phyloP scores from a whole-genome alignment of 176 grass and related monocot species.

The Zea luxurians region DNA sequence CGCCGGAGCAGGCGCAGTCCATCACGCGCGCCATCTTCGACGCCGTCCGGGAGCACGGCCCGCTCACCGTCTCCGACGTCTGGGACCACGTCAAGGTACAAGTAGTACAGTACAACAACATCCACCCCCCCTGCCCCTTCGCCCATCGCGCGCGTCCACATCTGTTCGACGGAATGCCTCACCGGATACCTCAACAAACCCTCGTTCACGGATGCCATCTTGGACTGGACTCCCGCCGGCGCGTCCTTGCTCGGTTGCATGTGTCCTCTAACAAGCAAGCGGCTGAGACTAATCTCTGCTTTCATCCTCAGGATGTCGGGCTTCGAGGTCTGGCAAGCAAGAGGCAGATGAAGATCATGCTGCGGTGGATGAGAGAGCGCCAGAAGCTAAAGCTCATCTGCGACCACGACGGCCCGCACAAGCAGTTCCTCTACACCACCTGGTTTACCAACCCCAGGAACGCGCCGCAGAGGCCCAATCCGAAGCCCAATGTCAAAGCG shows the following conservation, averaged over 20 bases:
- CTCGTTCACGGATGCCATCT: too few species aligned
- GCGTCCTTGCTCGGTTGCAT: not conserved
- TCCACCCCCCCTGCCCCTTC: too few species aligned
- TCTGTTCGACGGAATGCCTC: constrained; percentile 35
- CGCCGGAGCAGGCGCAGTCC: constrained; percentile 82
- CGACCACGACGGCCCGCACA: constrained; percentile 78
- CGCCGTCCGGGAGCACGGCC: constrained; percentile 80
- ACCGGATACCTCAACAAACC: not conserved
- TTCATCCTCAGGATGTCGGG: constrained; percentile 53
- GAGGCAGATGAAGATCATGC: constrained; percentile 91
- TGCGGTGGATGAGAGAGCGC: constrained; percentile 92
- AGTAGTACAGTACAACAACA: too few species aligned
- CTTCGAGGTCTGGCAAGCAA: constrained; percentile 74
- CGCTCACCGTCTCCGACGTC: constrained; percentile 81
- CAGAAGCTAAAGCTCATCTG: constrained; percentile 89
- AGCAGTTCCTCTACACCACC: constrained; percentile 92
- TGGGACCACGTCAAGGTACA: constrained; percentile 85
- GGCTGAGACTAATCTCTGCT: not conserved
- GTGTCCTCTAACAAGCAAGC: not conserved
- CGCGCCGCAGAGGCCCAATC: constrained; percentile 46
- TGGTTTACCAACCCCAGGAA: constrained; percentile 95
- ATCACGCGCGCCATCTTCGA: constrained; percentile 88
- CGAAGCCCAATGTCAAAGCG: constrained; percentile 14
- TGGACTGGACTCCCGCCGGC: not conserved
- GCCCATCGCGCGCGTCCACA: too few species aligned